Base-by-base conservation (phyloP, 345 rosid genomes). In the Mallotus nudiflorus region DNA sequence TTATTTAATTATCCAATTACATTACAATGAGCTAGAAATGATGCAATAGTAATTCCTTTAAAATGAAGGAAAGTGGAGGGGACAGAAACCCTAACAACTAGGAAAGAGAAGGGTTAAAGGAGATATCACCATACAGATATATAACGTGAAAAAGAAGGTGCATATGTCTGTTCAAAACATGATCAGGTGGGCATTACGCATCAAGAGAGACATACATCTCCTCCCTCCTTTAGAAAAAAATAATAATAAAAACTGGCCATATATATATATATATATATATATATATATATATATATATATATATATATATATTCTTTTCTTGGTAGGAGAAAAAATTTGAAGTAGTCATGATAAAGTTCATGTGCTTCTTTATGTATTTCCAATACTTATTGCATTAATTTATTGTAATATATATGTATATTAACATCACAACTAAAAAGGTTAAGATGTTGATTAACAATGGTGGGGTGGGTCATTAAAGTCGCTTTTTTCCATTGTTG, bases 271-370 rank as follows among this genome's bases (percentile, higher is more conserved):
- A 18, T n/a, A n/a, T n/a, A n/a, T n/a, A n/a, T n/a, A n/a, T n/a
- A n/a, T n/a, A n/a, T n/a, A n/a, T n/a, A n/a, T n/a, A n/a, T n/a
- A n/a, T n/a, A n/a, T n/a, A n/a, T n/a, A n/a, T n/a, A n/a, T n/a
- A n/a, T 18, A 18, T 50, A 5, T 35, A 24, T 28, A 72, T 18
- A 56, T 42, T 71, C n/a, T 42, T 20, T 66, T 72, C 29, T 69
- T 59, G 68, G 65, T 57, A 51, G 56, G 62, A 58, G 57, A 77
- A 49, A 68, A 63, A 33, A 58, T 13, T 58, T 44, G 70, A 25
- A 8, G 11, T 14, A 68, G 55, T n/a, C 44, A 65, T 73, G 71
- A 78, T 69, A 35, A 12, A 69, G 62, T 11, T 57, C 53, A 63
- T 63, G 54, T 63, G 54, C 67, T 37, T 62, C n/a, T 54, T 14